phyloP scores from a whole-genome alignment of 2,329 filamentous ascomycete genomes.

The Aspergillus fischeri region DNA sequence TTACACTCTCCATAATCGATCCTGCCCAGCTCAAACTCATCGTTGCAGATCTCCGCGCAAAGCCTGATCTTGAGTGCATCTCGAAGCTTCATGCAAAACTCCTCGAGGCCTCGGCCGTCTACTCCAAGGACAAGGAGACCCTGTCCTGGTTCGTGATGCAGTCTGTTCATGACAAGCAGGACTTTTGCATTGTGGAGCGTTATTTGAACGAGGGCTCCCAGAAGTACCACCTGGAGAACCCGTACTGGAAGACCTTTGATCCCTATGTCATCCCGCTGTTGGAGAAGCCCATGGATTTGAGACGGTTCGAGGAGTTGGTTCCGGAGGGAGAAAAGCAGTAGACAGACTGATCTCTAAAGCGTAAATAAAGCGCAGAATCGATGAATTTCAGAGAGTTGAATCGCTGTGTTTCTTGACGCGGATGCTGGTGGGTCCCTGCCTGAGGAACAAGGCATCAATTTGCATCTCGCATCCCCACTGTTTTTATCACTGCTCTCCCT shows the following conservation, averaged over 20 bases:
- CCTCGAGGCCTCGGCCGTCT: constrained; percentile 68
- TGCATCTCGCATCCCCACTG: not conserved
- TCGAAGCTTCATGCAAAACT: constrained; percentile 67
- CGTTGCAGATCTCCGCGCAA: constrained; percentile 55
- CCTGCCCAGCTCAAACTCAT: not conserved
- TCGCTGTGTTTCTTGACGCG: too few relatives aligned
- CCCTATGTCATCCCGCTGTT: constrained; percentile 67
- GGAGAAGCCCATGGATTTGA: constrained; percentile 65
- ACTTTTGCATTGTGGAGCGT: constrained; percentile 72
- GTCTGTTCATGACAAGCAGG: constrained; percentile 61
- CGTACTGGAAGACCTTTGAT: constrained; percentile 73
- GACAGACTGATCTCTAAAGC: not conserved
- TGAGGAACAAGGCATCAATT: not conserved
- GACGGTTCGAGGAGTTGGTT: constrained; percentile 62
- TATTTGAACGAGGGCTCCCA: constrained; percentile 61
- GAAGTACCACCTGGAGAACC: constrained; percentile 63
- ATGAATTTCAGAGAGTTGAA: too few relatives aligned
- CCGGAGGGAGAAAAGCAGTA: not conserved
- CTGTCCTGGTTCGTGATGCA: constrained; percentile 75
- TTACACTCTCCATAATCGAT: not conserved
- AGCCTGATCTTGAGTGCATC: constrained; percentile 60
- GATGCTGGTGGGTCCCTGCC: not conserved
- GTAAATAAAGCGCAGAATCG: too few relatives aligned
- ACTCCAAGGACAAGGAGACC: constrained; percentile 68
- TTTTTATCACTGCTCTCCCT: not conserved